These are phyloP conservation scores for Pleurotus cornucopiae DNA, from an alignment of 768 basidiomycete genomes.

Conservation along the genomic window DNA sequence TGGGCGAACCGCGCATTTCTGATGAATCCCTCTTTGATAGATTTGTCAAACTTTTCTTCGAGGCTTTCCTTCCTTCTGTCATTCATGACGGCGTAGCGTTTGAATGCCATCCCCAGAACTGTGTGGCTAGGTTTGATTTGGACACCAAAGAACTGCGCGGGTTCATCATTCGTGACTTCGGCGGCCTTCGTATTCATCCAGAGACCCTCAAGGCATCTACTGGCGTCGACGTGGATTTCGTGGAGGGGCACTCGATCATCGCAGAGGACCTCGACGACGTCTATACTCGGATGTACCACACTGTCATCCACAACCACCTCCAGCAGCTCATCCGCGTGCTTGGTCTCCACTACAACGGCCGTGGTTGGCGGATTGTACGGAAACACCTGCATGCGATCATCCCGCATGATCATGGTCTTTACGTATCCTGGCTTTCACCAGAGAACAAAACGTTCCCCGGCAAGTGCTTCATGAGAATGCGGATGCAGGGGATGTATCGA, in stretches of 20 bases:
- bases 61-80: constrained; percentile 53
- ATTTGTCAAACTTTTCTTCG: constrained; percentile 45
- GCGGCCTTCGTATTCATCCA: constrained; percentile 49
- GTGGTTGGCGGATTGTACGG: constrained; percentile 49
- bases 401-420: constrained; percentile 42
- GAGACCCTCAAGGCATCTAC: constrained; percentile 46
- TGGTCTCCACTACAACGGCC: constrained; percentile 50
- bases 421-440: constrained; percentile 46
- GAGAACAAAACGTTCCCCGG: constrained; percentile 44
- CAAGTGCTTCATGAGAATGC: constrained; percentile 57
- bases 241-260: constrained; percentile 46
- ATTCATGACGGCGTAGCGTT: constrained; percentile 54
- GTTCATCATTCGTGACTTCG: constrained; percentile 57
- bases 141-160: constrained; percentile 45
- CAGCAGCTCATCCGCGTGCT: constrained; percentile 57
- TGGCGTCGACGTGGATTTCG: constrained; percentile 43
- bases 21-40: constrained; percentile 18
- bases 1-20: constrained; percentile 1
- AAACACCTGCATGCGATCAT: constrained; percentile 38
- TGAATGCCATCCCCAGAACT: constrained; percentile 59
- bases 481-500: constrained; percentile 52
- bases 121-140: constrained; percentile 48
- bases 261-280: constrained; percentile 50
- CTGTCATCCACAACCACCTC: constrained; percentile 54
- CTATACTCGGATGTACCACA: constrained; percentile 55